Evolutionary conservation across 768 basidiomycete species (phyloP), one percentile per base, ranked within the genome.

Genomic region (Gloeostereum incarnatum): DNA sequence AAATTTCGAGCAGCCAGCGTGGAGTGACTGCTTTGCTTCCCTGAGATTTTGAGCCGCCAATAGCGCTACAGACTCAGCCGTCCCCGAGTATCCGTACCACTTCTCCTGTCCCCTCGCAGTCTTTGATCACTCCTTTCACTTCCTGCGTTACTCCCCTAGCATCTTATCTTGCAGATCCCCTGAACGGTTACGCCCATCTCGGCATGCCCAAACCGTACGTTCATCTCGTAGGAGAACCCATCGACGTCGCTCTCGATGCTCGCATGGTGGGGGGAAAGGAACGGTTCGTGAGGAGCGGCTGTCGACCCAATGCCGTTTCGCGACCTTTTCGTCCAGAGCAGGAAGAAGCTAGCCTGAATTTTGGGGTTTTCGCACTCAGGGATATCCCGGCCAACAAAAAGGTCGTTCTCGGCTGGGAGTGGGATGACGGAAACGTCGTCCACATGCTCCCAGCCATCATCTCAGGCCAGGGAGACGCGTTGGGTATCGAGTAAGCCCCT

Each of bases 391-490:
- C 74, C 23, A 70, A 82, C 34, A 89, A 92, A 46, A 92, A 97
- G 60, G 73, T 97, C 14, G 77, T 92, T 0, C 60, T 97, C 0
- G 85, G 84, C 0, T 97, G 93, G 91, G 91, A 96, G 54, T 98
- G 93, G 93, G 92, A 97, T 49, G 93, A 98, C 50, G 78, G 78
- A 2, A 85, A 89, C 52, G 78, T 81, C 1, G 74, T 93, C 0
- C 92, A 94, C 57, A 62, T 68, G 43, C 62, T 90, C 1, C 84
- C 77, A n/a, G 76, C 77, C 6, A 57, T 86, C 36, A 63, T 87
- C 41, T 61, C 76, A n/a, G n/a, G n/a, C n/a, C n/a, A n/a, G n/a
- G n/a, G n/a, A n/a, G n/a, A n/a, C n/a, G n/a, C n/a, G n/a, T n/a
- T n/a, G n/a, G n/a, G 25, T 35, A 46, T 42, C n/a, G 5, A 31